Base-by-base conservation (phyloP, 345 rosid species). In the Syzygium oleosum region DNA sequence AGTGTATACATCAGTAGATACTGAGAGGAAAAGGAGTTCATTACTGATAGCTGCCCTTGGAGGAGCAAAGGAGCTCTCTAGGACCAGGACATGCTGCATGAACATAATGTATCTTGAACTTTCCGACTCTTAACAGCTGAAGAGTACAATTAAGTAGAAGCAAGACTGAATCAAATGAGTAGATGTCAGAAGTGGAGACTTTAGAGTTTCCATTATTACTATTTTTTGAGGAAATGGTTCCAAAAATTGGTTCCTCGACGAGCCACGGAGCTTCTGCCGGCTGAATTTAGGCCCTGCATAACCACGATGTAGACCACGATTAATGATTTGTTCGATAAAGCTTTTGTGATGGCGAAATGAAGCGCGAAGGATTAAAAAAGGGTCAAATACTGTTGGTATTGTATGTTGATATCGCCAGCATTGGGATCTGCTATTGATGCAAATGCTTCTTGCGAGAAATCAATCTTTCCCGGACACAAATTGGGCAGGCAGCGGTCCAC, bases 381-480 rank as follows among this genome's bases (percentile, higher is more conserved):
- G 17, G 54, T 52, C 19, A 17, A 27, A 55, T 55, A 55, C 11
- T 4, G 25, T 55, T 21, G 59, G 29, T 25, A 58, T 5, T 58
- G n/a, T 15, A 85, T 54, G 53, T 77, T 53, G 53, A 88, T 77
- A 15, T 27, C n/a, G 7, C 89, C 89, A 14, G 85, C 89, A 14
- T 52, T 53, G 4, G 87, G 87, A 55, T 85, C 46, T 7, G 87
- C 87, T 2, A 85, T 88, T 25, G 25, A 46, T n/a, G 87, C 85
- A 29, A 68, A 77, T 52, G 89, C 87, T 88, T 88, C 85, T 79
- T 55, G 46, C 53, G 85, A 85, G 23, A 78, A 79, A 21, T 85
- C 87, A 22, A 88, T 88, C 52, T 87, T 85, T 63, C 87, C 55
- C 11, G 5, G 77, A 34, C 87, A 55, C 1, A 19, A 63, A 19